Conservation (phyloP, 306 rosid species). For the Trifolium fragiferum region DNA sequence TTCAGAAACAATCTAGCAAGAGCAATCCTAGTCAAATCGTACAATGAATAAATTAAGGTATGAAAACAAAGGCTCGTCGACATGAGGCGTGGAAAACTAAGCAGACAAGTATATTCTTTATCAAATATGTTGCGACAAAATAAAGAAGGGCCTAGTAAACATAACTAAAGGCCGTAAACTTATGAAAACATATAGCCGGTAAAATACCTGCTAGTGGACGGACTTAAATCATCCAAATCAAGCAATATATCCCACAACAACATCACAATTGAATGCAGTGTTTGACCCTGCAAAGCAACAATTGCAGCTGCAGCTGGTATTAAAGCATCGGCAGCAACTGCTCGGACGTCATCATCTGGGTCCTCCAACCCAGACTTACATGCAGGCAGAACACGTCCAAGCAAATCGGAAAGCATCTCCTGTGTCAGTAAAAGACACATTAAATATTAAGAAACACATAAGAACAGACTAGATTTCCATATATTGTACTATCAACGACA, state of each 20-base stretch:
- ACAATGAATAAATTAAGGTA: not conserved
- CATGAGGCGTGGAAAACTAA: conserved; percentile 14
- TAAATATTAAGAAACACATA: conserved; percentile 1
- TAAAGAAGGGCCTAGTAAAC: not conserved
- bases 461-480: conserved; percentile 32
- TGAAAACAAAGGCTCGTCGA: conserved; percentile 1
- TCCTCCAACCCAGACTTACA: conserved; percentile 97
- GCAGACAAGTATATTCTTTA: conserved; percentile 10
- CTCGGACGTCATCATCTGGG: conserved; percentile 98
- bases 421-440: conserved; percentile 47
- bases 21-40: conserved; percentile 10
- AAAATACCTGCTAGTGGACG: conserved; percentile 95
- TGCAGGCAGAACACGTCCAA: conserved; percentile 83
- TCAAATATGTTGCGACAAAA: not conserved
- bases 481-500: not conserved
- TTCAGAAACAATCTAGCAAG: not conserved
- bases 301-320: conserved; percentile 86
- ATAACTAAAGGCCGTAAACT: not conserved
- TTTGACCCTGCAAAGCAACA: conserved; percentile 78
- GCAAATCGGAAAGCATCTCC: conserved; percentile 94
- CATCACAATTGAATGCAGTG: conserved; percentile 86
- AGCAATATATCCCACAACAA: conserved; percentile 94
- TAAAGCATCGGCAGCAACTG: conserved; percentile 98
- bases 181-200: not conserved
- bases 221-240: conserved; percentile 98